Evolutionary conservation across 768 basidiomycete genomes (phyloP).

Genomic region (Dentipellis sp.): DNA sequence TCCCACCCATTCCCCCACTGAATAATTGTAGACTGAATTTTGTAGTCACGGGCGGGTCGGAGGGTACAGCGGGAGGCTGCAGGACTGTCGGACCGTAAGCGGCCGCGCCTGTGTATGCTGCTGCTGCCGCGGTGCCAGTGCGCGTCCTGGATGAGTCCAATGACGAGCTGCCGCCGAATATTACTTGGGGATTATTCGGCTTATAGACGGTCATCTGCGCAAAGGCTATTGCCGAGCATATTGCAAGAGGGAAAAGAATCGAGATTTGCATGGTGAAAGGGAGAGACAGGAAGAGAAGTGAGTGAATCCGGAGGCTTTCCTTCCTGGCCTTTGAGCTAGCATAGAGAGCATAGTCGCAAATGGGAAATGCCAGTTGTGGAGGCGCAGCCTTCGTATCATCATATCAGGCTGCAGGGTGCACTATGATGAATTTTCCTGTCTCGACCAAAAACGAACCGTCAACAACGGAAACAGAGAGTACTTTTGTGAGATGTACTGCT

Average conservation of each 20-base stretch:
- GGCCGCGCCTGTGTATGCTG: slow-evolving; percentile 35
- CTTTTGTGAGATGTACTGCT: too few species aligned
- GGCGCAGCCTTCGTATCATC: too few species aligned
- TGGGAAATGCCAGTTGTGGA: too few species aligned
- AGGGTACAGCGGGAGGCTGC: slow-evolving; percentile 31
- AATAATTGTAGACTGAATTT: slow-evolving; percentile 36
- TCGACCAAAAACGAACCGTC: too few species aligned
- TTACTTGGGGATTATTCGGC: slow-evolving; percentile 8
- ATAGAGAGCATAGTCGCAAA: too few species aligned
- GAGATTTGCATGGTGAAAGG: neutral
- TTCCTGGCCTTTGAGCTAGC: too few species aligned
- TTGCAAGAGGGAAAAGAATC: slow-evolving; percentile 2
- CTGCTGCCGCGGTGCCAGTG: slow-evolving; percentile 21
- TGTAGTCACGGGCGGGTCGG: slow-evolving; percentile 30
- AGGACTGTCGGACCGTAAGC: slow-evolving; percentile 46
- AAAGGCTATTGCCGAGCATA: neutral
- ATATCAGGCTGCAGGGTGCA: too few species aligned
- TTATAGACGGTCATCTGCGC: slow-evolving; percentile 11
- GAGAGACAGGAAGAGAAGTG: too few species aligned
- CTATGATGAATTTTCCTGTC: too few species aligned
- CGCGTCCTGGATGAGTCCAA: neutral
- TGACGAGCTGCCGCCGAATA: slow-evolving; percentile 7
- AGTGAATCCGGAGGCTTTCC: too few species aligned
- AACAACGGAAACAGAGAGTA: too few species aligned
- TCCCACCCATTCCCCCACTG: slow-evolving; percentile 17